Evolutionary conservation across 2,329 filamentous ascomycete species (phyloP), one percentile per base, ranked within the genome.

Genomic region (Aspergillus phoenicis): DNA sequence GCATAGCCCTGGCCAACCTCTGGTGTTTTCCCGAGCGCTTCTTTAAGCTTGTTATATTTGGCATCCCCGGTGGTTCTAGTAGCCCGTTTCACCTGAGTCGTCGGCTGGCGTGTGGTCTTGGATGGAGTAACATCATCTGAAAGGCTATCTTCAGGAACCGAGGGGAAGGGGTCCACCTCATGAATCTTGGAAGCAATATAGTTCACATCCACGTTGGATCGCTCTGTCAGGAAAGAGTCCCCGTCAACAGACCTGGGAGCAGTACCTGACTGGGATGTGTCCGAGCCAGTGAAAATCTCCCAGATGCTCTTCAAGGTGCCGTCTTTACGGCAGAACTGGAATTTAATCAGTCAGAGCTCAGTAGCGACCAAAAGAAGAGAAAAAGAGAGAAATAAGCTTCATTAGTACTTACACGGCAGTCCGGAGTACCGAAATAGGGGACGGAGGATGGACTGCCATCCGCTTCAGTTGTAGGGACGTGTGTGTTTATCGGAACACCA

Each of bases 1-100:
- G 51, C 51, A 24, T 53, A 53, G 51, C 51, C 51, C 33, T 53
- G 6, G 33, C 33, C 33, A 20, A 53, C 51, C 26, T 39, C 51
- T 11, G 51, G 51, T 22, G 51, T 53, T 15, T 39, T 53, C 13
- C 51, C 51, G 4, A 53, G 51, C 17, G 51, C 30, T 13, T 39
- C 24, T 20, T 38, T 13, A 3, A 53, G 33, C 22, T 26, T 24
- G 8, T 24, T 38, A 10, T 53, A 53, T n/a, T 38, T 38, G 33
- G 15, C 8, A 7, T 53, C 51, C 4, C 26, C 22, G 33, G 51
- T 39, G 33, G 33, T 10, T 8, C 10, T 39, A 3, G 51, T 8
- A 36, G 49, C 33, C 33, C 51, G 51, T 22, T 53, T 53, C 33
- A 8, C 51, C 51, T 38, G n/a, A 5, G 51, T 53, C 13, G 51